Conservation (phyloP, 345 rosid genomes). For the Geranium brycei region DNA sequence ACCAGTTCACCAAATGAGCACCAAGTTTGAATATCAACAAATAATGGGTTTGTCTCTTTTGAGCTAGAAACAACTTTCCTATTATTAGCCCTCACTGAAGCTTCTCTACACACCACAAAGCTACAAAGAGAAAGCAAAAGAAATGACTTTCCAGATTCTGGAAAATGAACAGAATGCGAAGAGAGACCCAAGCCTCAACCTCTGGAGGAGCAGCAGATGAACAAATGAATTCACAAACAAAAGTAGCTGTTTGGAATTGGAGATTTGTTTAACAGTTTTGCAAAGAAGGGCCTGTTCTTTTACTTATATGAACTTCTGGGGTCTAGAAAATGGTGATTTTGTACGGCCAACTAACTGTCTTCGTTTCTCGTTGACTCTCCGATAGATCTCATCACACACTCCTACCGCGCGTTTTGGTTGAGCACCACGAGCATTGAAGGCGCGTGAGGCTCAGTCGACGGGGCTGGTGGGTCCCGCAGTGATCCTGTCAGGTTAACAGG, state of each 20-base stretch:
- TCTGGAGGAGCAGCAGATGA: too few species aligned
- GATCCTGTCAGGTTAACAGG: neutral
- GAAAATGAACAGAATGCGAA: too few species aligned
- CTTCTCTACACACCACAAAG: neutral
- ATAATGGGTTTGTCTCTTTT: neutral
- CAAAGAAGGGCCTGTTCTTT: too few species aligned
- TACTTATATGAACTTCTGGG: neutral
- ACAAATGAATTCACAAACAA: neutral
- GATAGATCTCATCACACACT: neutral
- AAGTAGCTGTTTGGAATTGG: too few species aligned
- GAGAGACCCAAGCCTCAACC: too few species aligned
- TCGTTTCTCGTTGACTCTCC: slow-evolving; percentile 17
- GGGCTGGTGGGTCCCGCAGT: neutral
- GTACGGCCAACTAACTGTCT: slow-evolving; percentile 26
- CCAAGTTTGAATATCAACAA: neutral
- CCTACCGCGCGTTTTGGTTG: too few species aligned
- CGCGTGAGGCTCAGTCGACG: neutral
- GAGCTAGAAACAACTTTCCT: neutral
- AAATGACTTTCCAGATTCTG: neutral
- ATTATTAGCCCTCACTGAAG: neutral
- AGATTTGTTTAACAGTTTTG: too few species aligned
- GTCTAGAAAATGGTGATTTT: neutral
- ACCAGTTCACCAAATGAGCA: neutral
- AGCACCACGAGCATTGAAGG: neutral
- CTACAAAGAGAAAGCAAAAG: neutral